A percentile compares a stretch with the other conserved stretches of the same genome.
These are phyloP conservation scores for Fusarium pininemorale DNA, from an alignment of 2,329 filamentous ascomycete genomes.

Conservation along the genomic window DNA sequence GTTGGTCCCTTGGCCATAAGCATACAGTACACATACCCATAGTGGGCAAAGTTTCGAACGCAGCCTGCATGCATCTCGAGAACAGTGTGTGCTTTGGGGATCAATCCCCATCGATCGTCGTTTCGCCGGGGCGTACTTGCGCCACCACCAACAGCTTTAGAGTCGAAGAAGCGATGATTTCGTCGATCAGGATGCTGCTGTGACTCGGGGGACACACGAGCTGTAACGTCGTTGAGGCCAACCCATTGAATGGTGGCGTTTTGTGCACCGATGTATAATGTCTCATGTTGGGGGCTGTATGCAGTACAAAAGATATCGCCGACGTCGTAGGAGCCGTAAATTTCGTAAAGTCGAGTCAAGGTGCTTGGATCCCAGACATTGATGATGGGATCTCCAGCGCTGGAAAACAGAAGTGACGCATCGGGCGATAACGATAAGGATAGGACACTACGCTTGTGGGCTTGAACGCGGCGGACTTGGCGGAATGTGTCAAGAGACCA, in stretches of 20 bases:
- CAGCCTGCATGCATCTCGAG: conserved; percentile 85
- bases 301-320: conserved; percentile 96
- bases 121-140: conserved; percentile 78
- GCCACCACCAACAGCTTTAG: conserved; percentile 80
- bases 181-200: conserved; percentile 78
- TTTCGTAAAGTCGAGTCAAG: conserved; percentile 82
- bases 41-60: conserved; percentile 90
- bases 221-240: conserved; percentile 71
- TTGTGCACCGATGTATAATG: conserved; percentile 90
- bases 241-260: conserved; percentile 98
- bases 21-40: conserved; percentile 97
- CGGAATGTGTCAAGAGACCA: conserved; percentile 93
- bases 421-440: conserved; percentile 83
- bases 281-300: conserved; percentile 82
- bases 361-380: conserved; percentile 89
- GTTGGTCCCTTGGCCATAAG: conserved; percentile 77
- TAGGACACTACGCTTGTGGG: conserved; percentile 90
- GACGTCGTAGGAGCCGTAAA: conserved; percentile 93
- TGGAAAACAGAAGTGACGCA: conserved; percentile 83
- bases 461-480: conserved; percentile 79
- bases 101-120: conserved; percentile 64
- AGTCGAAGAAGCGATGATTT: conserved; percentile 93
- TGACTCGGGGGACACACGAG: conserved; percentile 68
- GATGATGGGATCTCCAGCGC: conserved; percentile 90
- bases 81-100: conserved; percentile 63